These are phyloP conservation scores for Hypoxylon trugodes DNA, from an alignment of 495 filamentous ascomycete genomes.

Conservation along the genomic window DNA sequence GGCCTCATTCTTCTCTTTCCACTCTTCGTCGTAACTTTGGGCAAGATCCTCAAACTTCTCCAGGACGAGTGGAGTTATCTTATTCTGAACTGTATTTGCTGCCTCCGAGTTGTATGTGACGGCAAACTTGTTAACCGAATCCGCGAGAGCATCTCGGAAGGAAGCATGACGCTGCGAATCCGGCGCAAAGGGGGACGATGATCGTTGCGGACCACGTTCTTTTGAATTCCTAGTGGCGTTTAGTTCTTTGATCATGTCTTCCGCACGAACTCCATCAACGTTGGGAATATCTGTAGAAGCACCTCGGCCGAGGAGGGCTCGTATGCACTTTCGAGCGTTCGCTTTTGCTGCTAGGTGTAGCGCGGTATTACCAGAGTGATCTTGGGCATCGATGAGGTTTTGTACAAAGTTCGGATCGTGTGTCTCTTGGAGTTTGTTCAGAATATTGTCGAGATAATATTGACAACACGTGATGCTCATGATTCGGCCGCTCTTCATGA, in stretches of 20 bases:
- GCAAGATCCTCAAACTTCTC: slow-evolving; percentile 67
- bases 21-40: slow-evolving; percentile 65
- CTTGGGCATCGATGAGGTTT: slow-evolving; percentile 73
- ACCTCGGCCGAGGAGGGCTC: slow-evolving; percentile 74
- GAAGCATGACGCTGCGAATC: slow-evolving; percentile 55
- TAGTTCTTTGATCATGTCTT: slow-evolving; percentile 71
- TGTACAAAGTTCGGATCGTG: slow-evolving; percentile 73
- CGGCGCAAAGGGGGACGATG: slow-evolving; percentile 69
- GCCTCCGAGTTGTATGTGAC: slow-evolving; percentile 62
- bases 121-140: slow-evolving; percentile 44
- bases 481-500: slow-evolving; percentile 75
- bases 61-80: slow-evolving; percentile 63
- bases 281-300: slow-evolving; percentile 83
- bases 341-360: slow-evolving; percentile 85
- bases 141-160: slow-evolving; percentile 52
- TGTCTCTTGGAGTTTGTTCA: slow-evolving; percentile 80
- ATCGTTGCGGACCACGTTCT: slow-evolving; percentile 59
- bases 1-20: slow-evolving; percentile 66
- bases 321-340: slow-evolving; percentile 76
- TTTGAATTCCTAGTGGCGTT: slow-evolving; percentile 59
- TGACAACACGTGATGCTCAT: slow-evolving; percentile 83
- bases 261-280: slow-evolving; percentile 76
- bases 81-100: slow-evolving; percentile 64
- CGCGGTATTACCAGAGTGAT: slow-evolving; percentile 87
- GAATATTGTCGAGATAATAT: slow-evolving; percentile 91